Conservation (phyloP, 345 rosid genomes). For the Dipteronia sinensis region DNA sequence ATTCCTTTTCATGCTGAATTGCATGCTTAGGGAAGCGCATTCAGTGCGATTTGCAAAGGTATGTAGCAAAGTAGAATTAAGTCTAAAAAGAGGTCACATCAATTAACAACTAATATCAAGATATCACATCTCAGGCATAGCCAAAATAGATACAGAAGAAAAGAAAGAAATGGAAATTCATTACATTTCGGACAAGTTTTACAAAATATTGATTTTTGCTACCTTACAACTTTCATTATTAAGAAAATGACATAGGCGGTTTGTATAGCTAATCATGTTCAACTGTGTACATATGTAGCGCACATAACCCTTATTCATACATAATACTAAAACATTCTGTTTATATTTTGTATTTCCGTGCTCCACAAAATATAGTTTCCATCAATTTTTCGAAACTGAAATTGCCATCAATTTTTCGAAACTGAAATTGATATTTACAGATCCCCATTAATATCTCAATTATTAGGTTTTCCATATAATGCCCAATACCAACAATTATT, state of each 20-base stretch:
- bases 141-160: not conserved
- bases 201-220: not conserved
- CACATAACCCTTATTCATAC: not conserved
- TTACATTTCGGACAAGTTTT: not conserved
- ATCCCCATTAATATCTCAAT: not conserved
- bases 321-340: not conserved
- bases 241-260: not conserved
- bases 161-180: not conserved
- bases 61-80: not conserved
- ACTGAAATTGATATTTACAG: not conserved
- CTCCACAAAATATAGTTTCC: not conserved
- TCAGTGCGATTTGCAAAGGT: not conserved
- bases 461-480: not conserved
- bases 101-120: not conserved
- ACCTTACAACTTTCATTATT: not conserved
- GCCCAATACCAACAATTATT: not conserved
- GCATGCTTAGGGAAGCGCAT: not conserved
- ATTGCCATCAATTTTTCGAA: not conserved
- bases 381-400: not conserved
- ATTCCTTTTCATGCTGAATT: not conserved
- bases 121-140: not conserved
- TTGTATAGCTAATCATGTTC: not conserved
- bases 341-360: not conserved
- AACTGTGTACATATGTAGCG: not conserved
- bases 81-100: not conserved